These are phyloP conservation scores for Scopulariopsis brevicaulis DNA, from an alignment of 2,329 filamentous ascomycete genomes.

Conservation along the genomic window DNA sequence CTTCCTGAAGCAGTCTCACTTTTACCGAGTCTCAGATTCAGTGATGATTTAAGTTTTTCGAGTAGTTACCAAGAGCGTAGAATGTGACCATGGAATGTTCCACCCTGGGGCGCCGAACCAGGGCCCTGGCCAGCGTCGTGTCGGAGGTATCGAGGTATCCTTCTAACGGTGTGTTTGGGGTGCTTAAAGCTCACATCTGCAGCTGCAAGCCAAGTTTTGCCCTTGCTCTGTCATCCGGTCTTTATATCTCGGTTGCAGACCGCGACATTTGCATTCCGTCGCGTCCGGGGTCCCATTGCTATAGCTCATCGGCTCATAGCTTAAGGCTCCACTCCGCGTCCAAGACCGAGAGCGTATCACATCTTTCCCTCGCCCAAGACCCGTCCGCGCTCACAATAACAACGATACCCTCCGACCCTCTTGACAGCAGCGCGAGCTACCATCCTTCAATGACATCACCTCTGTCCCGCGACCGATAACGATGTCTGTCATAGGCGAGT, in stretches of 20 bases:
- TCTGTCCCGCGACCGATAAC: not conserved
- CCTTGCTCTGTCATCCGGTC: not conserved
- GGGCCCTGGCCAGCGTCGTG: not conserved
- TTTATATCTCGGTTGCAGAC: not conserved
- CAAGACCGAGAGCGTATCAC: no score
- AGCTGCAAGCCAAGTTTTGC: not conserved
- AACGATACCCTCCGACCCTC: not conserved
- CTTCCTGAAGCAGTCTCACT: not conserved
- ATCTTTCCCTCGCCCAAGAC: no score
- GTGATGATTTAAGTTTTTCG: not conserved
- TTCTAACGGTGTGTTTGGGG: not conserved
- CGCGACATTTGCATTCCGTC: not conserved
- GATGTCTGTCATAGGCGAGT: constrained; percentile 39
- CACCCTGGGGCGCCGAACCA: not conserved
- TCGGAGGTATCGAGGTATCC: not conserved
- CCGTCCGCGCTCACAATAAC: no score
- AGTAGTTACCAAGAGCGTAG: not conserved
- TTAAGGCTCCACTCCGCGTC: no score
- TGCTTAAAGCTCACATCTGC: not conserved
- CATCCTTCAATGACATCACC: not conserved
- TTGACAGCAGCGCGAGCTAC: not conserved
- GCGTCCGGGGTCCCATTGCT: not conserved
- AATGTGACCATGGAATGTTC: not conserved
- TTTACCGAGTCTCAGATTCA: not conserved
- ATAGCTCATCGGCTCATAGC: no score